Base-by-base conservation (phyloP, 768 basidiomycete species). In the Kwoniella dejecticola region DNA sequence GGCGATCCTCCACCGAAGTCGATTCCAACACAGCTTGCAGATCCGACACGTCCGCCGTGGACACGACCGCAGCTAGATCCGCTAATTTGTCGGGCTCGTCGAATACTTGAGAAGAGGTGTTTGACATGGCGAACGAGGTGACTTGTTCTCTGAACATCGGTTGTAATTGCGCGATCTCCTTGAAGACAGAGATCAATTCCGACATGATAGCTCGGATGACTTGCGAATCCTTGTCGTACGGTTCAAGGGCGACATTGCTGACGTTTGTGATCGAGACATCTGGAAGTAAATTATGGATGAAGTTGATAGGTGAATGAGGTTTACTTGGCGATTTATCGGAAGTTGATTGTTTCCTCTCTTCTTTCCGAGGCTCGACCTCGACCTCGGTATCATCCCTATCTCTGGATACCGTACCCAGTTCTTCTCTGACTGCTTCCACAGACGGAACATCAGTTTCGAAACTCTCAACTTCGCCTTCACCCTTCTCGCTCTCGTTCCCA, bases 1-100 rank as follows among this genome's bases (percentile, higher is more conserved):
- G 82, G 17, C 96, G 84, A 64, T 95, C 93, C 54, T 91, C 90
- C 19, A 98, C 88, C 2, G 84, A 84, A 23, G 91, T 83, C 64
- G 86, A 87, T 79, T 97, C 94, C 33, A 98, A 82, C 0, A 98
- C 93, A 64, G 90, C 91, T 78, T 98, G 96, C 21, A 97, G 83
- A 72, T 98, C 96, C 56, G 84, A 80, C 8, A 93, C 89, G 56
- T 95, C 91, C n/a, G 93, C 94, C 0, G 89, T 88, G 0, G 89
- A 92, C 0, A 97, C 93, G 0, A 94, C 94, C 0, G 96, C 96
- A 0, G 95, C 92, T 67, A 98, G 95, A 76, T 99, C 96, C 0
- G 94, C 95, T 24, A 97, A 86, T 75, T 93, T 93, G 78, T 96
- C 93, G 0, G 95, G 95, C 73, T 97, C 94, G 73, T 97, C 93